A percentile compares a stretch with the other conserved stretches of the same genome.
Conservation (phyloP, 768 basidiomycete species). For the Porpolomopsis calyptriformis region DNA sequence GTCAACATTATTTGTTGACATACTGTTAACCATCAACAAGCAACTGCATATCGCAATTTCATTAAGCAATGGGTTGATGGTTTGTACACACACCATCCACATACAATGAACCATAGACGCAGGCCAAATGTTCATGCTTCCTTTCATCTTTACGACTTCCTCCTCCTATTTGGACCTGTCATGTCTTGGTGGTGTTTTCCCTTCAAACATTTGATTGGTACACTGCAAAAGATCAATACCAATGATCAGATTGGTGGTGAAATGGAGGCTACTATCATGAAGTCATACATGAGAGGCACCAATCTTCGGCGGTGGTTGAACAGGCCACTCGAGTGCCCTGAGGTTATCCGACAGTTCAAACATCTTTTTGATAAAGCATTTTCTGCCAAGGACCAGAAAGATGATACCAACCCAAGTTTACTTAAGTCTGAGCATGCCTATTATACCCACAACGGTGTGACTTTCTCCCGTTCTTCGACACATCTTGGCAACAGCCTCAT, state of each 20-base stretch:
- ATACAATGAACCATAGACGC: background rate
- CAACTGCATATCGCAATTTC: conserved; percentile 7
- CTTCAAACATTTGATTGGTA: conserved; percentile 28
- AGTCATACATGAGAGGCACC: too few relatives aligned
- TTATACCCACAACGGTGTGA: too few relatives aligned
- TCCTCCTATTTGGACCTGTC: conserved; percentile 24
- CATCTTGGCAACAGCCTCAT: too few relatives aligned
- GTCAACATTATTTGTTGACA: too few relatives aligned
- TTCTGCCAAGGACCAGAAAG: too few relatives aligned
- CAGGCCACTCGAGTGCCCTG: too few relatives aligned
- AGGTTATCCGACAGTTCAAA: too few relatives aligned
- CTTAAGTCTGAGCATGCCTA: too few relatives aligned
- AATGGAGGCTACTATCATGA: background rate
- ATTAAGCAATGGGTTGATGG: conserved; percentile 9
- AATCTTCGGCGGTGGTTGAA: background rate
- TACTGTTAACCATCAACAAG: too few relatives aligned
- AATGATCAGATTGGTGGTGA: background rate
- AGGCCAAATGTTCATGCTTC: conserved; percentile 22
- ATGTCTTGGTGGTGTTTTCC: conserved; percentile 29
- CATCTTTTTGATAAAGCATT: too few relatives aligned
- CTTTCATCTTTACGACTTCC: conserved; percentile 21
- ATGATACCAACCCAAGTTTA: too few relatives aligned
- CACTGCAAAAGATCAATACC: conserved; percentile 16
- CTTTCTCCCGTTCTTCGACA: too few relatives aligned
- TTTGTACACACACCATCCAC: conserved; percentile 8